Evolutionary conservation across 1,284 basidiomycete species (phyloP), one percentile per base, ranked within the genome.

Genomic region (Pseudozyma sp.): DNA sequence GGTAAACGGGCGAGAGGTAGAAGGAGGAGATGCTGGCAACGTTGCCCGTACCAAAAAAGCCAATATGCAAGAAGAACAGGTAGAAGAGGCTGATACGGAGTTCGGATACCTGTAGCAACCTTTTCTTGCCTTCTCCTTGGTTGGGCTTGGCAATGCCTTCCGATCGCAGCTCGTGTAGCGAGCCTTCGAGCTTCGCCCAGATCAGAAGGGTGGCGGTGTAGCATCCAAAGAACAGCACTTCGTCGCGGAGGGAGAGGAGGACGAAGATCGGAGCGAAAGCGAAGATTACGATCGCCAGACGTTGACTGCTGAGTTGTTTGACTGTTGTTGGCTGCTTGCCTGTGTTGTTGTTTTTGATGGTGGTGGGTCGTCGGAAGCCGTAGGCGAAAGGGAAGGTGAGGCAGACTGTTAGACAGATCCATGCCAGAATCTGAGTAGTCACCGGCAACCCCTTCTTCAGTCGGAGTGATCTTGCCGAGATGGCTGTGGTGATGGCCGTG

Each of bases 11-110:
- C 49, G 92, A 93, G 12, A 95, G 88, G 84, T 95, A 95, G 86
- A 95, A 95, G 13, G 78, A 92, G 89, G 92, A 92, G 80, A 94
- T 92, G 2, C 92, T 93, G n/a, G 92, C 92, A 50, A 94, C 91
- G 80, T 92, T 94, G 77, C 44, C 76, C 56, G 90, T 93, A 12
- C 93, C 93, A 81, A 94, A 94, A 86, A 95, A 95, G 4, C 91
- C 93, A 52, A 93, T 89, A 79, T 95, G 93, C 4, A 94, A 90
- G 79, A 94, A 93, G 84, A 93, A 92, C 66, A 95, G 86, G 86
- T 94, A 95, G 83, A 93, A 92, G 21, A 94, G 70, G 0, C 91
- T 92, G 55, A 93, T 90, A 36, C 93, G 86, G 12, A 93, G 85
- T 75, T 94, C 92, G 44, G 91, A 90, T 35, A 86, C 82, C 52